These are phyloP conservation scores for Zymoseptoria crescenta DNA, from an alignment of 2,329 filamentous ascomycete species.

Conservation along the genomic window DNA sequence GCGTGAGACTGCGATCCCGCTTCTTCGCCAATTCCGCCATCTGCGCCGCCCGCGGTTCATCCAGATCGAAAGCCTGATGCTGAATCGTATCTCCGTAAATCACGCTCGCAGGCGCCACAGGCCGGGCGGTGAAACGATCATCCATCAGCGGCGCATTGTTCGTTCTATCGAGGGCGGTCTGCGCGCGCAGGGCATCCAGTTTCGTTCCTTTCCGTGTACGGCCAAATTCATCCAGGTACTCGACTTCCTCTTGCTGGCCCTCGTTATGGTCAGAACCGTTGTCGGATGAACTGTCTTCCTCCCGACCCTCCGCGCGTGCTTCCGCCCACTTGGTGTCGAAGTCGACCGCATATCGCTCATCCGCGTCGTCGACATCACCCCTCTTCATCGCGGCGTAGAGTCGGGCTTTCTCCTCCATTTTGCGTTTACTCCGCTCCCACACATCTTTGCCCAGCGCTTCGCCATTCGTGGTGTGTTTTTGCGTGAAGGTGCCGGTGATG, in stretches of 20 bases:
- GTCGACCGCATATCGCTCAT: constrained; percentile 66
- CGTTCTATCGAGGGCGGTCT: constrained; percentile 51
- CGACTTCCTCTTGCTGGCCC: constrained; percentile 55
- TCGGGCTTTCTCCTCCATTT: constrained; percentile 83
- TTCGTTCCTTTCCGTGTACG: constrained; percentile 67
- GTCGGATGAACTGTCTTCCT: constrained; percentile 35
- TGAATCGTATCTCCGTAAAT: constrained; percentile 86
- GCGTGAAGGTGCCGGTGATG: constrained; percentile 50
- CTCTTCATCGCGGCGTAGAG: constrained; percentile 85
- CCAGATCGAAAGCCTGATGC: constrained; percentile 70
- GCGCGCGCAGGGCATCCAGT: constrained; percentile 57
- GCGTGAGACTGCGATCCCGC: constrained; percentile 71
- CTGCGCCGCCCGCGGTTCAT: constrained; percentile 52
- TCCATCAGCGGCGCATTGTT: constrained; percentile 30
- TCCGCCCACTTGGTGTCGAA: constrained; percentile 97
- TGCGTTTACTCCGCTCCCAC: constrained; percentile 61
- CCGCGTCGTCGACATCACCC: constrained; percentile 62
- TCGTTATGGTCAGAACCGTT: constrained; percentile 31
- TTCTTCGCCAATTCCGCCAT: constrained; percentile 75
- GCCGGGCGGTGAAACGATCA: constrained; percentile 61
- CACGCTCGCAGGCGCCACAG: constrained; percentile 53
- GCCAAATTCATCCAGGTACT: constrained; percentile 88
- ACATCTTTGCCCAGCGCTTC: constrained; percentile 51
- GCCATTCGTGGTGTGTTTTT: constrained; percentile 57
- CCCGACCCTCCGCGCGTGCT: constrained; percentile 34